Evolutionary conservation across 768 basidiomycete genomes (phyloP).

Genomic region (Lanmaoa rubissima): DNA sequence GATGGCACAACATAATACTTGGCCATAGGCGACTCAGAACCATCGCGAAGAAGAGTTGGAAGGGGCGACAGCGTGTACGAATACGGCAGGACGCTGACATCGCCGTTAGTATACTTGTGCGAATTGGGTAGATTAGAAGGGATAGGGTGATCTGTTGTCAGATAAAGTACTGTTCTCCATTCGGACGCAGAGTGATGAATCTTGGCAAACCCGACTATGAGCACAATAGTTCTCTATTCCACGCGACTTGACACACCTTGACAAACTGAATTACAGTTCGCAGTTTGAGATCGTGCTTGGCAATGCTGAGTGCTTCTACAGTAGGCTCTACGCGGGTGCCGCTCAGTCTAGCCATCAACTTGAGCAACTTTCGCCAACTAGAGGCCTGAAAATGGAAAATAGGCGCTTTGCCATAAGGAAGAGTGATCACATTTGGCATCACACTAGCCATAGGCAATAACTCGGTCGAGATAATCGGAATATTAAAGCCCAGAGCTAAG

Average conservation of each 20-base stretch:
- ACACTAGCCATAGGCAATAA: constrained; percentile 47
- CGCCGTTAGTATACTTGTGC: constrained; percentile 51
- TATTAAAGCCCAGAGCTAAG: constrained; percentile 65
- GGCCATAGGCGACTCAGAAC: constrained; percentile 58
- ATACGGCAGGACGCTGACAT: constrained; percentile 68
- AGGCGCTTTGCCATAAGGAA: constrained; percentile 67
- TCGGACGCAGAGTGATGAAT: constrained; percentile 54
- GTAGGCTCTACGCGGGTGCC: constrained; percentile 70
- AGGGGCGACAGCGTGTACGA: constrained; percentile 62
- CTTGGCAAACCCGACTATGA: constrained; percentile 34
- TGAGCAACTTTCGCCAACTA: constrained; percentile 71
- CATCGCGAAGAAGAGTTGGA: constrained; percentile 62
- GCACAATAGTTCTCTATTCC: background rate
- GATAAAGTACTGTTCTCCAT: constrained; percentile 77
- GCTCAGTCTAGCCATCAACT: constrained; percentile 71
- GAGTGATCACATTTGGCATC: constrained; percentile 71
- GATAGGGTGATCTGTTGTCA: constrained; percentile 68
- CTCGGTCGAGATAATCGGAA: constrained; percentile 51
- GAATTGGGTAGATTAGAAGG: constrained; percentile 45
- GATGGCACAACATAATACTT: constrained; percentile 73
- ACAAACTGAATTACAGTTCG: constrained; percentile 79
- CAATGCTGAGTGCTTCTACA: constrained; percentile 58
- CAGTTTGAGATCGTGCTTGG: constrained; percentile 56
- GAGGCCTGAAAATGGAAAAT: constrained; percentile 72
- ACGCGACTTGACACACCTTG: constrained; percentile 46